A percentile compares a stretch with the other conserved stretches of the same genome.
Evolutionary conservation across 306 rosid genomes (phyloP).

Genomic region (Trifolium repens): DNA sequence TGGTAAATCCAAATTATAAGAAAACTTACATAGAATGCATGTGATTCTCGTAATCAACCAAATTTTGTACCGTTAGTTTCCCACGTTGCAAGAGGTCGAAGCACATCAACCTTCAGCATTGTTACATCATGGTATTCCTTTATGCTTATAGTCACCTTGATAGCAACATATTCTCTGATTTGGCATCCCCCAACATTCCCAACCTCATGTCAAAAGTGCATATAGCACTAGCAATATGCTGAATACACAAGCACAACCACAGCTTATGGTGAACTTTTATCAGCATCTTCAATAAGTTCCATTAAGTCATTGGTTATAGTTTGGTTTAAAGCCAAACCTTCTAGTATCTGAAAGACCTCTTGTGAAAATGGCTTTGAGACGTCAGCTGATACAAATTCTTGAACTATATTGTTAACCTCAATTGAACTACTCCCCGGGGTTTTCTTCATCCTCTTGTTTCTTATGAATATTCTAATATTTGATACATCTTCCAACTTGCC

Average conservation of each 20-base stretch:
- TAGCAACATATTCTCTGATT: conserved; percentile 57
- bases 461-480: conserved; percentile 62
- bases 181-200: conserved; percentile 96
- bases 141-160: conserved; percentile 77
- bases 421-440: conserved; percentile 76
- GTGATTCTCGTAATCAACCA: conserved; percentile 94
- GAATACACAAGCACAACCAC: conserved; percentile 77
- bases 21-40: conserved; percentile 76
- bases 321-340: conserved; percentile 49
- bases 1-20: background rate
- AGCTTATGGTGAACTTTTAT: conserved; percentile 20
- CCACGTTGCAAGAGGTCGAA: conserved; percentile 63
- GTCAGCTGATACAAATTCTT: conserved; percentile 69
- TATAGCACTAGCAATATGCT: conserved; percentile 94
- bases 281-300: conserved; percentile 37
- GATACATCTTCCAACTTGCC: conserved; percentile 81
- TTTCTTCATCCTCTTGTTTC: conserved; percentile 67
- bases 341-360: conserved; percentile 58
- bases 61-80: conserved; percentile 63
- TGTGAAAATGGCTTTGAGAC: conserved; percentile 61
- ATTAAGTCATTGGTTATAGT: conserved; percentile 34
- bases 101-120: conserved; percentile 82
- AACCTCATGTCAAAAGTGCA: conserved; percentile 94
- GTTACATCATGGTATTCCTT: conserved; percentile 76
- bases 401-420: conserved; percentile 63